Base-by-base conservation (phyloP, 1,284 basidiomycete species). In the Afroboletus lepidellus region DNA sequence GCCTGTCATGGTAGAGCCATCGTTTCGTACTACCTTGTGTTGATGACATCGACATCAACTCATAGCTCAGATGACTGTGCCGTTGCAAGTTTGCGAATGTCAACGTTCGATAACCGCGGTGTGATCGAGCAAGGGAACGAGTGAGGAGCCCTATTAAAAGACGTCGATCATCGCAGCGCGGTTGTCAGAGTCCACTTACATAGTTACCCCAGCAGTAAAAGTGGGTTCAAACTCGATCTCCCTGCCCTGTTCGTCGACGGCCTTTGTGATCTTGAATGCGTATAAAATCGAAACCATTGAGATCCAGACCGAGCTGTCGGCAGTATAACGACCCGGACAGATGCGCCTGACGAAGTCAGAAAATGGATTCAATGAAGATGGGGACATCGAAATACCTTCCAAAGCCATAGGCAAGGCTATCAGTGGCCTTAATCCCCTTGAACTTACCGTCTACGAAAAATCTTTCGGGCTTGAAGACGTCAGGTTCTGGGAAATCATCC, bases 331-430 rank as follows among this genome's bases (percentile, higher is more conserved):
- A 8, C 69, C 69, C 7, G 60, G 64, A 25, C 69, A 69, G 15
- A 63, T 43, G n/a, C 67, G 52, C 23, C 58, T 51, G 25, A 27
- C 16, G 2, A 50, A 3, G n/a, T 56, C 8, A 7, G 37, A 2
- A 18, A 39, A 8, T 3, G 1, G 6, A 21, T 34, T 18, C 13
- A 18, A 38, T 9, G 20, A 2, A 47, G 32, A 42, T n/a, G 34
- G 23, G 21, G 9, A 6, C 24, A 39, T 5, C 23, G 7, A 27
- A 9, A 41, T 51, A 69, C 48, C 72, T 65, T 12, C 78, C 78
- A 56, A 77, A 79, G 3, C 79, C 77, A 58, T 74, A 79, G 2
- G 63, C 63, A 44, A 71, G 8, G 13, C 53, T 65, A 13, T 56
- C 71, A 3, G 50, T 54, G 18, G 63, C 58, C 32, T 72, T 72